Evolutionary conservation across 75 land plant genomes (phyloP).

Genomic region (Picea glauca): DNA sequence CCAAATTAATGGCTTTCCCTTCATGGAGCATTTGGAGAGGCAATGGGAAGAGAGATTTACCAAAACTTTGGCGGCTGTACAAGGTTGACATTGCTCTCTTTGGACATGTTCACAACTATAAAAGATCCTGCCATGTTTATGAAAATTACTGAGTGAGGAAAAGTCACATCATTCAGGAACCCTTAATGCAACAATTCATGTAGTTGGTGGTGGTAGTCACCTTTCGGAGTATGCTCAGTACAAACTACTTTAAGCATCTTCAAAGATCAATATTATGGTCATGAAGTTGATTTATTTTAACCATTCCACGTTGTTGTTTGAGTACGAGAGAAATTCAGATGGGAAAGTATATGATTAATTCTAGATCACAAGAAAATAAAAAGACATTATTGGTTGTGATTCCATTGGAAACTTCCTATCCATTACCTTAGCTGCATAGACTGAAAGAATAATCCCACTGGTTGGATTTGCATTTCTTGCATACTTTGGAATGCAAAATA

Average conservation of each 20-base stretch:
- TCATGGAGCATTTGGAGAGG: conserved; percentile 78
- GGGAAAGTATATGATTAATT: conserved; percentile 85
- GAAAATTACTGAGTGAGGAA: conserved; percentile 62
- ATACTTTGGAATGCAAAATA: too few species aligned
- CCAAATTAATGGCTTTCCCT: conserved; percentile 47
- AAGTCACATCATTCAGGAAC: conserved; percentile 51
- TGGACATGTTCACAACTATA: conserved; percentile 93
- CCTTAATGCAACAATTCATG: conserved; percentile 88
- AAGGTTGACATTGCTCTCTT: conserved; percentile 86
- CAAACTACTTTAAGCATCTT: conserved; percentile 66
- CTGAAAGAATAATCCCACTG: too few species aligned
- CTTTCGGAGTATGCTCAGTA: conserved; percentile 45
- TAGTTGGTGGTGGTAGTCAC: conserved; percentile 81
- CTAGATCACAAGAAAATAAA: conserved; percentile 73
- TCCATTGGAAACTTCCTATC: conserved; percentile 58
- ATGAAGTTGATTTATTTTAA: conserved; percentile 87
- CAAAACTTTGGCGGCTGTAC: conserved; percentile 88
- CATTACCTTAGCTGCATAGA: conserved; percentile 36
- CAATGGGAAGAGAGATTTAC: conserved; percentile 85
- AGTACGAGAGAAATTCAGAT: conserved; percentile 83
- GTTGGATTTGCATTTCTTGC: too few species aligned
- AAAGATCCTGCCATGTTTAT: conserved; percentile 91
- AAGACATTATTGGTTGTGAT: conserved; percentile 79
- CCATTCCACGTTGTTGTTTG: conserved; percentile 76
- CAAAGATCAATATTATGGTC: conserved; percentile 76